Evolutionary conservation across 257 asterid species (phyloP), one percentile per base, ranked within the genome.

Genomic region (Primulina tabacum): DNA sequence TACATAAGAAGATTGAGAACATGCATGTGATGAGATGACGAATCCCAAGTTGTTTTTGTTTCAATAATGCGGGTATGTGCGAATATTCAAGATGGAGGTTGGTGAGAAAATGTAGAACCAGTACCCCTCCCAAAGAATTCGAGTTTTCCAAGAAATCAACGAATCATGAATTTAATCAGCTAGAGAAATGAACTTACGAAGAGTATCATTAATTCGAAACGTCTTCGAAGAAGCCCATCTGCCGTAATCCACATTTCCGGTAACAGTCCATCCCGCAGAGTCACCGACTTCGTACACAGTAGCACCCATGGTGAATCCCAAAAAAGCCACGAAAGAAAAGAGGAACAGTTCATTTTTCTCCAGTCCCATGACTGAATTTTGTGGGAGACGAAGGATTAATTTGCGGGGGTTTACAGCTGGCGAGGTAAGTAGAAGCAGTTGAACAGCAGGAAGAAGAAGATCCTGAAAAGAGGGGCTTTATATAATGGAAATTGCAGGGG

Each of bases 211-310:
- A 0, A 78, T 68, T 6, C 65, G 67, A 58, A 89, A 87, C 0
- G 72, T 10, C 66, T 80, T 85, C 0, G 81, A 52, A 4, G 88
- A 65, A 66, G 95, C 86, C 96, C 96, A 87, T 6, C 33, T 37
- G 28, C 29, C 65, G 74, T 81, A 89, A 71, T 89, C 85, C 28
- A 80, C 60, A 52, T 84, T 75, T 30, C 84, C 85, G 2, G 68
- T 68, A 20, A 75, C 29, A 14, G 80, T 76, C 96, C 95, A 89
- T 0, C 92, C 92, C 7, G 64, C 77, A 1, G 65, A 33, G 16
- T 83, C 96, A 0, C 95, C 96, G 28, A 89, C 80, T 74, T 77
- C 71, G 84, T 82, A 80, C 18, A 79, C 79, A 17, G 20, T 50
- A 2, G 58, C n/a, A 1, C 70, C 72, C 6, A 73, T 40, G 34